phyloP scores from a whole-genome alignment of 31 red algal species.

The Asparagopsis taxiformis region DNA sequence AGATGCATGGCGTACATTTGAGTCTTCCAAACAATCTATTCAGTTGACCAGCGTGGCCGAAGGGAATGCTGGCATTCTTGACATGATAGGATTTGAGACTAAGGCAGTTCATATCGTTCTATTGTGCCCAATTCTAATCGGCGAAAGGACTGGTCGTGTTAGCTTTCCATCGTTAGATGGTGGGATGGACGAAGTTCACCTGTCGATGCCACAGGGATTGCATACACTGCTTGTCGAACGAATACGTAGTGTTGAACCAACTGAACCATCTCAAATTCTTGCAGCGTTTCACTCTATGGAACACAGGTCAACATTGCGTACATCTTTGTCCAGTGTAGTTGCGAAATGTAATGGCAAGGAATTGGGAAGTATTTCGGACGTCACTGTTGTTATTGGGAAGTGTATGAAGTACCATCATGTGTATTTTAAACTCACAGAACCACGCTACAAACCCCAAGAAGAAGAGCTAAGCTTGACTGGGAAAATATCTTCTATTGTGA shows the following conservation, averaged over 20 bases:
- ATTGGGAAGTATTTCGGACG: background rate
- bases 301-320: background rate
- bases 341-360: background rate
- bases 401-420: background rate
- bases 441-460: background rate
- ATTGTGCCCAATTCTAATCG: slow-evolving; percentile 8
- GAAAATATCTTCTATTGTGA: slow-evolving; percentile 24
- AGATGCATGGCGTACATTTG: slow-evolving; percentile 7
- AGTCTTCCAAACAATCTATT: background rate
- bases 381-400: background rate
- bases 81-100: background rate
- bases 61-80: slow-evolving; percentile 1
- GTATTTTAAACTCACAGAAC: background rate
- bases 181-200: slow-evolving; percentile 5
- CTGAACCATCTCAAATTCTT: background rate
- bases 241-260: background rate
- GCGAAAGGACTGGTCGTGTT: background rate
- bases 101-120: background rate
- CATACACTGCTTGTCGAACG: background rate
- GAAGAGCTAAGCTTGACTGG: slow-evolving; percentile 27
- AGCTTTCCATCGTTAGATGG: background rate
- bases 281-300: background rate
- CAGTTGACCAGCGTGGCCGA: background rate
- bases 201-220: slow-evolving; percentile 1
- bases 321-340: background rate